Evolutionary conservation across 202 grass and related monocot species (phyloP).

Genomic region (Zizania palustris): DNA sequence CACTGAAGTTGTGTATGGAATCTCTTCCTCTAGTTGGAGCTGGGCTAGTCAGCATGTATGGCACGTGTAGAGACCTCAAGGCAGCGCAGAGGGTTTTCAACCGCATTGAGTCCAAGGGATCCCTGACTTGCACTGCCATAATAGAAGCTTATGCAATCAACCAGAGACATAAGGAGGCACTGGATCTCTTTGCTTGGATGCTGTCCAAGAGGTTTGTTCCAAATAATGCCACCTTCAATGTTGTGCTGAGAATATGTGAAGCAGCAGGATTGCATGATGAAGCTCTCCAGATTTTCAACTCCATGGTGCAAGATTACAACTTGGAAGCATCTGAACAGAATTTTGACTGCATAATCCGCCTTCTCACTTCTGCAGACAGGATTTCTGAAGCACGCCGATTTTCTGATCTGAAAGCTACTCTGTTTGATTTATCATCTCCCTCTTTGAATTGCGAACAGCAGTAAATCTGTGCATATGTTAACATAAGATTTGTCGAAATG

Average conservation of each 20-base stretch:
- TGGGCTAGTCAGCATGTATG: slow-evolving; percentile 79
- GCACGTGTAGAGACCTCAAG: slow-evolving; percentile 62
- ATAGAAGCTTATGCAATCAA: slow-evolving; percentile 77
- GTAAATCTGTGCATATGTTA: slow-evolving; percentile 37
- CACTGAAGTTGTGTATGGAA: slow-evolving; percentile 67
- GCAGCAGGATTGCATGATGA: slow-evolving; percentile 55
- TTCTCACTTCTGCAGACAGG: slow-evolving; percentile 55
- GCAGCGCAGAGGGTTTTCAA: slow-evolving; percentile 70
- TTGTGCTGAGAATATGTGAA: slow-evolving; percentile 63
- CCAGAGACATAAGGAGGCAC: slow-evolving; percentile 61
- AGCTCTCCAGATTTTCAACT: slow-evolving; percentile 66
- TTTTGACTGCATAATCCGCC: slow-evolving; percentile 73
- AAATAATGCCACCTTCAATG: slow-evolving; percentile 69
- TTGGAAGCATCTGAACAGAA: slow-evolving; percentile 74
- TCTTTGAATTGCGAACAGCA: slow-evolving; percentile 32
- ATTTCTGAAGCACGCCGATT: slow-evolving; percentile 70
- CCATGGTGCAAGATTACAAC: slow-evolving; percentile 68
- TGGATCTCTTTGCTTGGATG: slow-evolving; percentile 76
- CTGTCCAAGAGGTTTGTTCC: slow-evolving; percentile 71
- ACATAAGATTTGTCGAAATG: slow-evolving; percentile 20
- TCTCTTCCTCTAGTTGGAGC: slow-evolving; percentile 63
- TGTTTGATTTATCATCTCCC: slow-evolving; percentile 43
- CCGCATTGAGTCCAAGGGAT: slow-evolving; percentile 63
- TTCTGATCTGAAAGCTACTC: slow-evolving; percentile 64
- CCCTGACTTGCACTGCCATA: slow-evolving; percentile 79